phyloP scores from a whole-genome alignment of 2,329 filamentous ascomycete species.

The Hypomyces perniciosus region DNA sequence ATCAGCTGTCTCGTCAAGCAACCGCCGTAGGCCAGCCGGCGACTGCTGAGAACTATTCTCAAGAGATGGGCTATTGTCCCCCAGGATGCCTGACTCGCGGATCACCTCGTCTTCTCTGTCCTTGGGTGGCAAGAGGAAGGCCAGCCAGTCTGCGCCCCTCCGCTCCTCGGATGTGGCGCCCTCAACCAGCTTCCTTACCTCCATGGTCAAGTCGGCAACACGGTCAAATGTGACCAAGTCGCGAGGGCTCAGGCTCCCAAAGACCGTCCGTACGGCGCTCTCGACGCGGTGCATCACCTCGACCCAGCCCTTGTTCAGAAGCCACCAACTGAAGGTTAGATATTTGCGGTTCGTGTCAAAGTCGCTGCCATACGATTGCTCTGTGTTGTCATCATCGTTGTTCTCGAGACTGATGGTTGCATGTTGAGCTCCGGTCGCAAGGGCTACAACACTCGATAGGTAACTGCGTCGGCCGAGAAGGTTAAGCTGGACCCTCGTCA shows the following conservation, averaged over 20 bases:
- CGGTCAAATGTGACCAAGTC: constrained; percentile 79
- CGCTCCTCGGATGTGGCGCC: constrained; percentile 44
- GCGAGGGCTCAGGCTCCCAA: constrained; percentile 80
- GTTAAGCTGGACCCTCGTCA: constrained; percentile 94
- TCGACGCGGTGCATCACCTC: constrained; percentile 77
- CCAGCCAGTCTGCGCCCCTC: constrained; percentile 62
- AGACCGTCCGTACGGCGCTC: constrained; percentile 80
- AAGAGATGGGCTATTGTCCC: constrained; percentile 35
- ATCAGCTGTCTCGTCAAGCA: constrained; percentile 94
- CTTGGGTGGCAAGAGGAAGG: constrained; percentile 72
- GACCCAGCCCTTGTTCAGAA: constrained; percentile 84
- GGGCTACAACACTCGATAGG: constrained; percentile 86
- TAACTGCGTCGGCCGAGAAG: constrained; percentile 93
- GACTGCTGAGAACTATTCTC: constrained; percentile 37
- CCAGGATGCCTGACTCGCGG: constrained; percentile 73
- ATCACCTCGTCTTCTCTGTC: constrained; percentile 80
- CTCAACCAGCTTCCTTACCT: constrained; percentile 81
- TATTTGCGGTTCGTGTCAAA: constrained; percentile 95
- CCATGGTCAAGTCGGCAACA: constrained; percentile 72
- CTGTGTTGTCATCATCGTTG: constrained; percentile 79
- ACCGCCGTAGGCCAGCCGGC: constrained; percentile 62
- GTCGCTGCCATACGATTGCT: constrained; percentile 82
- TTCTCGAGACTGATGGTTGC: constrained; percentile 86
- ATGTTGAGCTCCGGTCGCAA: constrained; percentile 69
- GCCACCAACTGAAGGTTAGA: constrained; percentile 96